Evolutionary conservation across 805 yeast genomes (phyloP).

Genomic region (Barnettozyma botsteinii): DNA sequence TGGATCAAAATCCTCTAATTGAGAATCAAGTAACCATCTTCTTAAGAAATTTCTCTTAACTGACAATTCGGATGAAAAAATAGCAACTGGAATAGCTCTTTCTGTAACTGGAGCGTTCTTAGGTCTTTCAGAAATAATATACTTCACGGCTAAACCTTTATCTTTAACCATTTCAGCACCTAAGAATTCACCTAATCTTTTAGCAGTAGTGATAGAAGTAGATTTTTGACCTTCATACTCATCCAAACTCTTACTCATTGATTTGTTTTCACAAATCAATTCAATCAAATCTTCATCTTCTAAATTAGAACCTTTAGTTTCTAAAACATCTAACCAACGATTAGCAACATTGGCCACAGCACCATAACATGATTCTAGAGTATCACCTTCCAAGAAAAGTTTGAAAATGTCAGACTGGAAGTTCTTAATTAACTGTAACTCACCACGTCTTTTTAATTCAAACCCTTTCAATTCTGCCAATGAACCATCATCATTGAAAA

Average conservation of each 20-base stretch:
- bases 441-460: constrained; percentile 95
- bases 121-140: constrained; percentile 83
- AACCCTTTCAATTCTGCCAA: constrained; percentile 95
- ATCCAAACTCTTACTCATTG: constrained; percentile 86
- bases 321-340: constrained; percentile 92
- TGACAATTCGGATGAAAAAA: constrained; percentile 74
- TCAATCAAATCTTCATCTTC: constrained; percentile 94
- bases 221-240: constrained; percentile 91
- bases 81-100: constrained; percentile 94
- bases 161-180: constrained; percentile 97
- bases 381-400: constrained; percentile 78
- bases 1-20: constrained; percentile 78
- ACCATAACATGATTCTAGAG: constrained; percentile 73
- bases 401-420: constrained; percentile 94
- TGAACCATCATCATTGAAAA: constrained; percentile 89
- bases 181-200: constrained; percentile 84
- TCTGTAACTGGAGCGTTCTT: constrained; percentile 86
- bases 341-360: constrained; percentile 92
- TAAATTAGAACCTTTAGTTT: constrained; percentile 75
- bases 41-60: constrained; percentile 70
- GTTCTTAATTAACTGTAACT: constrained; percentile 83
- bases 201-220: constrained; percentile 93
- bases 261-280: constrained; percentile 91
- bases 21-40: constrained; percentile 81
- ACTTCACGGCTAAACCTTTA: constrained; percentile 92